These are phyloP conservation scores for Saccharomyces hybrid DNA, from an alignment of 1,139 yeast genomes.

Conservation along the genomic window DNA sequence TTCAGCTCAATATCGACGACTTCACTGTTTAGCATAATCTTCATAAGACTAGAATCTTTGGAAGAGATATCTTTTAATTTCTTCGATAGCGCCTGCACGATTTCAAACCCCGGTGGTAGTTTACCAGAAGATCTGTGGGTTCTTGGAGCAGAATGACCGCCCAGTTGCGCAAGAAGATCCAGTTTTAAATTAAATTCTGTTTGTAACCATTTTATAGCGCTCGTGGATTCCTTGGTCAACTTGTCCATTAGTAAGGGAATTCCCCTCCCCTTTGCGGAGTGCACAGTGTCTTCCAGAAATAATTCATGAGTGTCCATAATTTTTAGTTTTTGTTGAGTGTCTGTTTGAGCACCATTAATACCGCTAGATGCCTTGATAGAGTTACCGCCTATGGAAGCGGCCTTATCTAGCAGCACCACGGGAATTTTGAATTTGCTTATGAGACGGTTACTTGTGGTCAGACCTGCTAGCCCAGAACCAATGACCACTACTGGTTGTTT, in stretches of 20 bases:
- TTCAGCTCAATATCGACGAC: constrained; percentile 47
- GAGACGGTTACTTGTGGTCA: constrained; percentile 64
- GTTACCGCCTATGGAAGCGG: constrained; percentile 63
- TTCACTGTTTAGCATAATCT: constrained; percentile 47
- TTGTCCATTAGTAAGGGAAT: constrained; percentile 38
- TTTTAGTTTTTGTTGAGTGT: constrained; percentile 46
- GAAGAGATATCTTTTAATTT: constrained; percentile 44
- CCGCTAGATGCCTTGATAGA: constrained; percentile 80
- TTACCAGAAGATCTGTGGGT: constrained; percentile 61
- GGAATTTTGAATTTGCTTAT: constrained; percentile 44
- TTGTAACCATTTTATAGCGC: constrained; percentile 68
- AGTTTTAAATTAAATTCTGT: constrained; percentile 52
- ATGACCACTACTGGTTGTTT: constrained; percentile 47
- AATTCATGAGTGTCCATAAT: constrained; percentile 50
- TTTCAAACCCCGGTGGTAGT: constrained; percentile 72
- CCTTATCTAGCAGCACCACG: constrained; percentile 57
- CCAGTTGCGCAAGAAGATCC: constrained; percentile 56
- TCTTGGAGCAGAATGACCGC: constrained; percentile 68
- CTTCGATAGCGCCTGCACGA: constrained; percentile 54
- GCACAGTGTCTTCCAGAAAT: constrained; percentile 57
- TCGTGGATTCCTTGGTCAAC: constrained; percentile 39
- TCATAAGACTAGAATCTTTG: constrained; percentile 44
- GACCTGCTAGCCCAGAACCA: constrained; percentile 78
- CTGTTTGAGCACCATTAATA: constrained; percentile 65
- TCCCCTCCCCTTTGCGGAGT: constrained; percentile 58